These are phyloP conservation scores for Moricandia arvensis DNA, from an alignment of 345 rosid genomes.

Conservation along the genomic window DNA sequence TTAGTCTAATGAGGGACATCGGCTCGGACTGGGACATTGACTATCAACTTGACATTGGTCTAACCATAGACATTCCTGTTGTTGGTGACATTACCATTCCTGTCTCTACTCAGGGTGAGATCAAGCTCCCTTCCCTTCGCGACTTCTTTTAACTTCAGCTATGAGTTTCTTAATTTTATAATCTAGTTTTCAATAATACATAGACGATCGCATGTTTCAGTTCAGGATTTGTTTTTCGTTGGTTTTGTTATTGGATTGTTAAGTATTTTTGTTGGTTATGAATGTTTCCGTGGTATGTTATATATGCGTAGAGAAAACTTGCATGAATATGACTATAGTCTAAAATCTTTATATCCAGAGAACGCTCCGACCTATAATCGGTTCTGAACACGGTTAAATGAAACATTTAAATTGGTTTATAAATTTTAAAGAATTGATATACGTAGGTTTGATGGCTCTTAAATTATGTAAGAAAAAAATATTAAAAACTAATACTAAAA, in stretches of 20 bases:
- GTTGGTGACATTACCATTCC: slow-evolving; percentile 73
- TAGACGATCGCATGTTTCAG: neutral
- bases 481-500: neutral
- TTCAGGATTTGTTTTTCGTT: neutral
- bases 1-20: slow-evolving; percentile 66
- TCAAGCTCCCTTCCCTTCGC: slow-evolving; percentile 74
- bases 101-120: slow-evolving; percentile 63
- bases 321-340: neutral
- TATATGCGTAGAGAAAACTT: neutral
- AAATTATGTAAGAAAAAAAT: neutral
- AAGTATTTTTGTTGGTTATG: neutral
- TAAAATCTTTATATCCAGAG: no score
- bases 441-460: neutral
- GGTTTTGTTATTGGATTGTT: slow-evolving; percentile 2
- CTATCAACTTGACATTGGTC: slow-evolving; percentile 64
- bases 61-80: slow-evolving; percentile 72
- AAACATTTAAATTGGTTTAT: neutral
- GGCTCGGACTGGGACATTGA: slow-evolving; percentile 85
- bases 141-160: slow-evolving; percentile 44
- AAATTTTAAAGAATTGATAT: neutral
- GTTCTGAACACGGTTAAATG: neutral
- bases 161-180: neutral
- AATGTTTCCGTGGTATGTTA: neutral
- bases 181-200: slow-evolving; percentile 5
- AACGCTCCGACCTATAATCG: no score